A percentile compares a stretch with the other conserved stretches of the same genome.
These are phyloP conservation scores for Puya raimondii DNA, from an alignment of 176 grass and related monocot genomes.

Conservation along the genomic window DNA sequence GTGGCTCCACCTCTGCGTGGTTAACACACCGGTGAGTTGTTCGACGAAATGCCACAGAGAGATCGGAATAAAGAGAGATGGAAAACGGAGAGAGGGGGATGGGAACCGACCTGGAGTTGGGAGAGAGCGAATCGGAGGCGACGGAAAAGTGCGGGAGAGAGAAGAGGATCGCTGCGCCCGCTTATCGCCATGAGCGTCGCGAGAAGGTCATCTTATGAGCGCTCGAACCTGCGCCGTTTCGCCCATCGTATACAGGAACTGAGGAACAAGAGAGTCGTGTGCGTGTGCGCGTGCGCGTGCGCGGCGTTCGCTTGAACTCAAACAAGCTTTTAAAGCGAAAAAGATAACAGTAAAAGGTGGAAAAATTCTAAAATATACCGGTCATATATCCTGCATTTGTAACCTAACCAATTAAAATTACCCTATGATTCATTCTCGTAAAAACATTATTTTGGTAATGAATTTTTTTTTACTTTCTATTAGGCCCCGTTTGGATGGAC, in stretches of 20 bases:
- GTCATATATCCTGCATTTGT: no score
- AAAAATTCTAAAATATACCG: no score
- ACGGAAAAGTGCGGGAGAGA: conserved; percentile 16
- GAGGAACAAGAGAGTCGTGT: neutral
- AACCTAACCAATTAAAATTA: no score
- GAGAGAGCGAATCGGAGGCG: conserved; percentile 25
- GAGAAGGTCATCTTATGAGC: neutral
- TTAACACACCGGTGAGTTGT: conserved; percentile 17
- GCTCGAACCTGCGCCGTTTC: neutral
- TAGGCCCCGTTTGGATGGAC: no score
- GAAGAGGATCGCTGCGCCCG: conserved; percentile 20
- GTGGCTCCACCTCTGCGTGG: conserved; percentile 30
- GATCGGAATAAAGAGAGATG: neutral
- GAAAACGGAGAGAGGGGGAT: neutral
- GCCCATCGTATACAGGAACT: neutral
- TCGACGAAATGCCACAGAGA: conserved; percentile 38
- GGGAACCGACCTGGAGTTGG: conserved; percentile 38
- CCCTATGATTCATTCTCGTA: no score
- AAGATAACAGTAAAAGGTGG: no score
- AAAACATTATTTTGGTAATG: no score
- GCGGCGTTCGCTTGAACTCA: no score
- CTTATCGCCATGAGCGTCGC: conserved; percentile 29
- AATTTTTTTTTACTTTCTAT: no score
- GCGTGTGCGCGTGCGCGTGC: no score
- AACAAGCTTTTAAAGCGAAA: no score